phyloP scores from a whole-genome alignment of 2,329 filamentous ascomycete species.

The Coniochaeta ligniaria region DNA sequence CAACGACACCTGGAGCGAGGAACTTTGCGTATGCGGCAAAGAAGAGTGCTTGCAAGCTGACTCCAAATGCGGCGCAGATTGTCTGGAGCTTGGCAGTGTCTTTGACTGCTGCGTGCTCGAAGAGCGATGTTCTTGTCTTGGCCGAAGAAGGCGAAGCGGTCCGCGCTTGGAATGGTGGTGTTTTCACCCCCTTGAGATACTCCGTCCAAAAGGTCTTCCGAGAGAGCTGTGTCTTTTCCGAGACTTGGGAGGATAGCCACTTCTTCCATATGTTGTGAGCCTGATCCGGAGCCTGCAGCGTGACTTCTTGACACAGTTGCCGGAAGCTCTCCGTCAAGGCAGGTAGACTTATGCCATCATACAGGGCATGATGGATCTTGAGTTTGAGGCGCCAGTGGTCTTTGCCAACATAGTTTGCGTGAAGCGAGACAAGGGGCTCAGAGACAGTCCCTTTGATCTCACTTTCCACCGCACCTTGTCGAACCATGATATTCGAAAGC shows the following conservation, averaged over 20 bases:
- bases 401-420: slow-evolving; percentile 7
- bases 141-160: background rate
- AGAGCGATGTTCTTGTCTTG: slow-evolving; percentile 16
- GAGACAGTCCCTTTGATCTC: background rate
- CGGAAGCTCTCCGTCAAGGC: slow-evolving; percentile 43
- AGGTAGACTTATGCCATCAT: slow-evolving; percentile 76
- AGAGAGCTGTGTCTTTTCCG: slow-evolving; percentile 7
- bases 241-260: slow-evolving; percentile 10
- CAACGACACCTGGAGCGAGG: slow-evolving; percentile 12
- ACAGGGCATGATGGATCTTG: slow-evolving; percentile 77
- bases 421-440: slow-evolving; percentile 18
- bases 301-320: slow-evolving; percentile 9
- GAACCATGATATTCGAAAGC: background rate
- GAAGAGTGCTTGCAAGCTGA: slow-evolving; percentile 68
- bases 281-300: background rate
- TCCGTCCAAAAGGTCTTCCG: slow-evolving; percentile 30
- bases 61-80: slow-evolving; percentile 35
- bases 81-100: slow-evolving; percentile 31
- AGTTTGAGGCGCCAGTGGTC: slow-evolving; percentile 35
- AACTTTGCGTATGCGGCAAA: slow-evolving; percentile 61
- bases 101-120: slow-evolving; percentile 39
- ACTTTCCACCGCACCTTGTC: background rate
- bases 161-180: slow-evolving; percentile 13
- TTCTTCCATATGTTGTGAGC: slow-evolving; percentile 15
- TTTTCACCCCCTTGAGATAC: slow-evolving; percentile 25